Percentiles rank a stretch among this genome's conserved stretches.
These are phyloP conservation scores for Alopecurus myosuroides DNA, from an alignment of 176 grass and related monocot genomes.

Conservation along the genomic window DNA sequence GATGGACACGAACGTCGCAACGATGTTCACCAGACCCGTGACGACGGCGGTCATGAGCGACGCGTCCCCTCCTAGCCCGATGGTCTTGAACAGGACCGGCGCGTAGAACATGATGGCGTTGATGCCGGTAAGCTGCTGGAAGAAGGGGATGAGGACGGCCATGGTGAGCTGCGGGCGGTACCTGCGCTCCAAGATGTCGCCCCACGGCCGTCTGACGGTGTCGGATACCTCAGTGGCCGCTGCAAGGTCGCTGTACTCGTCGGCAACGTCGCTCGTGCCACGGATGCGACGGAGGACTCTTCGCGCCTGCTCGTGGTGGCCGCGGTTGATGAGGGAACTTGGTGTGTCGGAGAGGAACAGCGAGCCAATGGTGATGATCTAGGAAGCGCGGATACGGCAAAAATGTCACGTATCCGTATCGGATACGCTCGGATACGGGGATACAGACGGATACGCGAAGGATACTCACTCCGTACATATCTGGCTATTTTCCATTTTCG, in stretches of 20 bases:
- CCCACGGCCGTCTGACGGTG: background rate
- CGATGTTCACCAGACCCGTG: slow-evolving; percentile 22
- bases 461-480: no score
- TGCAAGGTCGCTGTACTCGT: slow-evolving; percentile 7
- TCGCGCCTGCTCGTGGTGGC: background rate
- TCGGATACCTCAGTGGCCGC: background rate
- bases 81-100: slow-evolving; percentile 59
- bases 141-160: slow-evolving; percentile 42
- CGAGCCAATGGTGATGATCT: background rate
- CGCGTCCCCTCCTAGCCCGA: slow-evolving; percentile 22
- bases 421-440: no score
- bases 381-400: no score
- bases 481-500: no score
- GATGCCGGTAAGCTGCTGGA: slow-evolving; percentile 61
- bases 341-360: slow-evolving; percentile 35
- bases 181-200: slow-evolving; percentile 5
- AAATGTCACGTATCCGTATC: no score
- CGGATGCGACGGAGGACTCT: background rate
- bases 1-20: slow-evolving; percentile 21
- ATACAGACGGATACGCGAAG: no score
- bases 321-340: slow-evolving; percentile 17
- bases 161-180: slow-evolving; percentile 12
- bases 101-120: slow-evolving; percentile 79
- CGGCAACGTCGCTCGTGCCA: slow-evolving; percentile 7
- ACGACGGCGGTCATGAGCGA: slow-evolving; percentile 15